A percentile compares a stretch with the other conserved stretches of the same genome.
phyloP scores from a whole-genome alignment of 1,284 basidiomycete species.

The Albatrellus sp. region DNA sequence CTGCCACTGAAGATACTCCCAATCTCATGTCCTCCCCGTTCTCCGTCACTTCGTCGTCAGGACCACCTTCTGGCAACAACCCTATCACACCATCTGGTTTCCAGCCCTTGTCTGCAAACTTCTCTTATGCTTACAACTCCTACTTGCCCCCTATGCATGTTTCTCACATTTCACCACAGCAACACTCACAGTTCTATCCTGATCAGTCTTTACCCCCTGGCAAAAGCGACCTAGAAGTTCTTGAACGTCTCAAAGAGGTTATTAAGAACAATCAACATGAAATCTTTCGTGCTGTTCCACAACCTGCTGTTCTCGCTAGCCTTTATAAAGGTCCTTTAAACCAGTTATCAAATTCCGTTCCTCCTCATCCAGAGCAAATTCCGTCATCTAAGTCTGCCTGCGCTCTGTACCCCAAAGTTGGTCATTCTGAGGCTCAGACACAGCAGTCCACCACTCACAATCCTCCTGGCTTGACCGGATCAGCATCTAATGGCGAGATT shows the following conservation, averaged over 20 bases:
- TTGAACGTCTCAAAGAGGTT: conserved; percentile 57
- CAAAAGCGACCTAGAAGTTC: conserved; percentile 52
- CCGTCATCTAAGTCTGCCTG: conserved; percentile 2
- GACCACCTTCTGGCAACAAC: conserved; percentile 6
- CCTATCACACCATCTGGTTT: conserved; percentile 10
- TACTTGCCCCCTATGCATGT: conserved; percentile 16
- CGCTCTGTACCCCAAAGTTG: not conserved
- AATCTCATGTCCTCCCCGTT: conserved; percentile 20
- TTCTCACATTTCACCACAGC: conserved; percentile 12
- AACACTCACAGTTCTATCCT: conserved; percentile 13
- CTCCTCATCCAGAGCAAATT: conserved; percentile 30
- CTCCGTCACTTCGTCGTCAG: conserved; percentile 16
- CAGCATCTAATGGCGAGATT: not conserved
- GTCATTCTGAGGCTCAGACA: conserved; percentile 1
- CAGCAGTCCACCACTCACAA: conserved; percentile 5
- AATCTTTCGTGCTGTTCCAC: conserved; percentile 49
- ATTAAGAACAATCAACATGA: conserved; percentile 64
- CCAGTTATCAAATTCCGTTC: conserved; percentile 17
- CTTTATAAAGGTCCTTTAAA: conserved; percentile 41
- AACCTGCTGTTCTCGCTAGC: conserved; percentile 47
- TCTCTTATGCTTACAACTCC: conserved; percentile 17
- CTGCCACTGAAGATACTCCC: conserved; percentile 29
- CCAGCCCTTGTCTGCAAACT: conserved; percentile 11
- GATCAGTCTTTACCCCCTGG: conserved; percentile 14
- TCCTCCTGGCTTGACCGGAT: conserved; percentile 3